These are phyloP conservation scores for Spathaspora girioi DNA, from an alignment of 805 yeast species.

Conservation along the genomic window DNA sequence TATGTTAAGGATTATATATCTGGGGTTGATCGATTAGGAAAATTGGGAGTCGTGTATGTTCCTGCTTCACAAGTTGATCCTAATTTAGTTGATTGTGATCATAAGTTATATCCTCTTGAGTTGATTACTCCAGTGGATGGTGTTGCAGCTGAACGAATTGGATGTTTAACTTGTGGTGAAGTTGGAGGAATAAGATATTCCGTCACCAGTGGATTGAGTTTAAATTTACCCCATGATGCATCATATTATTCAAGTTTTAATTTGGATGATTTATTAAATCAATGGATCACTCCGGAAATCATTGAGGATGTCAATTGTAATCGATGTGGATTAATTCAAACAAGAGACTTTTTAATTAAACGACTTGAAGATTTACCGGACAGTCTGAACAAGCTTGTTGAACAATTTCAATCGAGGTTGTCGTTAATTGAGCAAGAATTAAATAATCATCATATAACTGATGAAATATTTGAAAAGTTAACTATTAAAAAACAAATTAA, in stretches of 20 bases:
- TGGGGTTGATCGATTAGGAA: constrained; percentile 48
- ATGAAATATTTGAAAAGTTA: constrained; percentile 68
- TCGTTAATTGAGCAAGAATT: constrained; percentile 45
- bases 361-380: constrained; percentile 32
- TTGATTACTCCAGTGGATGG: constrained; percentile 92
- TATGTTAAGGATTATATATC: constrained; percentile 22
- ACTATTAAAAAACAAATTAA: constrained; percentile 72
- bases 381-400: constrained; percentile 35
- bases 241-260: constrained; percentile 29
- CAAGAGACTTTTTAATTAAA: constrained; percentile 45
- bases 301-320: constrained; percentile 95
- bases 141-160: constrained; percentile 79
- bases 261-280: constrained; percentile 52
- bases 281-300: constrained; percentile 76
- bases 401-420: constrained; percentile 27
- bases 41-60: constrained; percentile 61
- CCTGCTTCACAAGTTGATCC: constrained; percentile 81
- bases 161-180: constrained; percentile 88
- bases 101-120: constrained; percentile 49
- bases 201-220: constrained; percentile 68
- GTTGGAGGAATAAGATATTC: constrained; percentile 88
- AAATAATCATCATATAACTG: constrained; percentile 66
- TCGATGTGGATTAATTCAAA: constrained; percentile 75
- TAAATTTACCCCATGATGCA: constrained; percentile 55
- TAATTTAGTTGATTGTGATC: constrained; percentile 42